phyloP scores from a whole-genome alignment of 345 rosid species.

The Carallia brachiata region DNA sequence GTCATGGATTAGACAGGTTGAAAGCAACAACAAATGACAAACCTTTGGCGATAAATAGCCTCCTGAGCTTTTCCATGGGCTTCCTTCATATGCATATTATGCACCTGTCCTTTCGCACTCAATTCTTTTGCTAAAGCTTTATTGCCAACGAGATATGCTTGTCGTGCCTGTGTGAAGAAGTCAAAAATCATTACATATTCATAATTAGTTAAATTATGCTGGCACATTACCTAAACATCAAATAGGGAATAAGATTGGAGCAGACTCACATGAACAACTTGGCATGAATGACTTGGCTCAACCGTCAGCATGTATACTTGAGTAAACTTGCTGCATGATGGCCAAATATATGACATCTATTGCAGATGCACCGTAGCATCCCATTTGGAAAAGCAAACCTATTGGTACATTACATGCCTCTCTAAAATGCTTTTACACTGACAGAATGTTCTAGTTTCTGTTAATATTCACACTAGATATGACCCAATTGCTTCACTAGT shows the following conservation, averaged over 20 bases:
- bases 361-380: not conserved
- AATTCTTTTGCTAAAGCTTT: constrained; percentile 93
- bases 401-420: constrained; percentile 3
- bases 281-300: not conserved
- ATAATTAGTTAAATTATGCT: not conserved
- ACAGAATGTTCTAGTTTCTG: constrained; percentile 5
- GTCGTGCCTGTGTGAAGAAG: constrained; percentile 61
- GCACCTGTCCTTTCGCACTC: constrained; percentile 87
- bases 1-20: constrained; percentile 1
- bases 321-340: constrained; percentile 4
- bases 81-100: constrained; percentile 91
- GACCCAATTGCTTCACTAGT: not conserved
- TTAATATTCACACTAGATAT: not conserved
- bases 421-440: constrained; percentile 1
- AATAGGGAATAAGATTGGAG: not conserved
- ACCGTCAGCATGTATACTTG: not conserved
- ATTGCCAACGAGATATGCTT: constrained; percentile 86
- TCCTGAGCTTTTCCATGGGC: constrained; percentile 98
- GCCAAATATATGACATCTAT: not conserved
- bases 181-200: not conserved
- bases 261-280: constrained; percentile 4
- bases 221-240: not conserved
- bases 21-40: constrained; percentile 32
- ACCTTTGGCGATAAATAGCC: constrained; percentile 93
- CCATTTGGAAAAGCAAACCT: not conserved